Conservation (phyloP, 108 stramenopile species). For the Nitzschia sp. region DNA sequence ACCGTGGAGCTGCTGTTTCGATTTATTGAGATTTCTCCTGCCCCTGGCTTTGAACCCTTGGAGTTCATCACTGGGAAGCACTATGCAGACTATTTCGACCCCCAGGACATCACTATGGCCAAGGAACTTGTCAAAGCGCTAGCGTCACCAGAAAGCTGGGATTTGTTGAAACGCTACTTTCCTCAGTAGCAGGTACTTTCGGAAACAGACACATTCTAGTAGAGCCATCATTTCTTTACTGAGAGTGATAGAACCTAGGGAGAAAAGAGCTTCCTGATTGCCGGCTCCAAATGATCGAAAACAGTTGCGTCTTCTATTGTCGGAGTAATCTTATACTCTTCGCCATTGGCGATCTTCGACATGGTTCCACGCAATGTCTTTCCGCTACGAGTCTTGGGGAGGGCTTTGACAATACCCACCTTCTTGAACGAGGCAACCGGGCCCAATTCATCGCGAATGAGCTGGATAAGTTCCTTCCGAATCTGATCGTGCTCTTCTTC, state of each 20-base stretch:
- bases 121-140: slow-evolving; percentile 15
- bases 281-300: slow-evolving; percentile 43
- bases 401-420: slow-evolving; percentile 49
- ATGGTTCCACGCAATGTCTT: slow-evolving; percentile 71
- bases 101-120: slow-evolving; percentile 8
- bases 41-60: slow-evolving; percentile 11
- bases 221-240: neutral
- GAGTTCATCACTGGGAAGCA: slow-evolving; percentile 35
- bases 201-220: neutral
- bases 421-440: slow-evolving; percentile 65
- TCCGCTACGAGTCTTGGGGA: slow-evolving; percentile 85
- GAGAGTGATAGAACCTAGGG: neutral
- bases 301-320: slow-evolving; percentile 78
- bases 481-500: slow-evolving; percentile 33
- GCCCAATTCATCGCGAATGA: slow-evolving; percentile 65
- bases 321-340: slow-evolving; percentile 57
- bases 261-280: slow-evolving; percentile 14
- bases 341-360: slow-evolving; percentile 68
- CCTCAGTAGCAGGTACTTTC: neutral
- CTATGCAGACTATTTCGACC: slow-evolving; percentile 25
- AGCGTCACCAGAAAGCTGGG: slow-evolving; percentile 20
- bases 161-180: slow-evolving; percentile 23
- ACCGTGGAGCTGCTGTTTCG: slow-evolving; percentile 43
- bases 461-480: slow-evolving; percentile 49
- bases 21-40: slow-evolving; percentile 46